Percentiles rank a stretch among this genome's conserved stretches.
Evolutionary conservation across 2,329 filamentous ascomycete genomes (phyloP).

Genomic region (Diaporthe ilicicola): DNA sequence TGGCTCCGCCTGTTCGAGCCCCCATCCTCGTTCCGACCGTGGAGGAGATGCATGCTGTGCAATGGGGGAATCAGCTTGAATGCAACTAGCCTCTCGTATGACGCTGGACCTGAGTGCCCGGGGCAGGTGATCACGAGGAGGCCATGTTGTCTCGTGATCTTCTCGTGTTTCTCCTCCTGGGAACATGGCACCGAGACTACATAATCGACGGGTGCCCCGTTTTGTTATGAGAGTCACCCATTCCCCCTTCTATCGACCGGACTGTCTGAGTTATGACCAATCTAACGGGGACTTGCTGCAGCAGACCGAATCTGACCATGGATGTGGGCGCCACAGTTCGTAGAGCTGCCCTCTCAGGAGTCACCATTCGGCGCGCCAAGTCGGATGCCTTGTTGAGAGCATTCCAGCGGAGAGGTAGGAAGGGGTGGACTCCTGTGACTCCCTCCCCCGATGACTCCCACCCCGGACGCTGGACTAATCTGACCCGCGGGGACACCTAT

Average conservation of each 20-base stretch:
- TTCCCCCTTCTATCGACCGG: neutral
- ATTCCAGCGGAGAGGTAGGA: neutral
- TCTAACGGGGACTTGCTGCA: neutral
- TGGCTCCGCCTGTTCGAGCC: slow-evolving; percentile 12
- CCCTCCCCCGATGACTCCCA: neutral
- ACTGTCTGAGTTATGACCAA: slow-evolving; percentile 13
- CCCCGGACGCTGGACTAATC: neutral
- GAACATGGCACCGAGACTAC: neutral
- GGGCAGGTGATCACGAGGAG: slow-evolving; percentile 3
- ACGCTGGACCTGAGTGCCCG: neutral
- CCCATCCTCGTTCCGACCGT: slow-evolving; percentile 13
- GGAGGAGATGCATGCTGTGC: slow-evolving; percentile 6
- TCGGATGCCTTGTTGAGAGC: slow-evolving; percentile 26
- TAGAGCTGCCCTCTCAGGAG: slow-evolving; percentile 34
- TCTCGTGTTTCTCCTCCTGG: neutral
- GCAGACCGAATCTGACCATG: slow-evolving; percentile 25
- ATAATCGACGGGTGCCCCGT: neutral
- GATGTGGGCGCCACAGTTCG: slow-evolving; percentile 32
- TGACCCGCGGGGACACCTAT: neutral
- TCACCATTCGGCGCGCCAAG: slow-evolving; percentile 28
- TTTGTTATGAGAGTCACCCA: neutral
- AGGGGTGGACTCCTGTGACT: slow-evolving; percentile 7
- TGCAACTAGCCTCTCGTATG: neutral
- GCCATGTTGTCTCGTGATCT: neutral
- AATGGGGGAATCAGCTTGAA: neutral